Base-by-base conservation (phyloP, 345 rosid genomes). In the Erucastrum elatum region DNA sequence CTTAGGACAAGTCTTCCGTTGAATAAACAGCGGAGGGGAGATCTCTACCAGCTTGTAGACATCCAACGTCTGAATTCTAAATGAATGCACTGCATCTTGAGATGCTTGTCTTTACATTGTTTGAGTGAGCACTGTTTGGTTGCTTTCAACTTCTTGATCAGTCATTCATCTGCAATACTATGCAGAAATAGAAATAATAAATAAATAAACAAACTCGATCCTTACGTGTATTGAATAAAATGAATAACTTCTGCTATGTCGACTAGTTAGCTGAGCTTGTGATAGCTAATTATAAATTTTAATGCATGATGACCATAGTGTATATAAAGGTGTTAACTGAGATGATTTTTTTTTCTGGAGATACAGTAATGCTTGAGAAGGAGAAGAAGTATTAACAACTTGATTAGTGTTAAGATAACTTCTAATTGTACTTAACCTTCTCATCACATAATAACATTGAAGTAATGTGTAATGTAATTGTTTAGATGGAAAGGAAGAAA, bases 41-140 rank as follows among this genome's bases (percentile, higher is more conserved):
- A 91, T 86, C 90, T 93, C n/a, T 88, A 91, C 87, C 98, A 89
- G 86, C 83, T 91, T 80, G 92, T 93, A 34, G 96, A 93, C 75
- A 1, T 86, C 10, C 87, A 87, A 74, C 87, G 96, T 68, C 60
- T 84, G 63, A 68, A 84, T 15, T 69, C 85, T 7, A 16, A 77
- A 68, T 85, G 77, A 85, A 66, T 64, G 63, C 56, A 33, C 12
- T 69, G 55, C 25, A 64, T 60, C 58, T 56, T 60, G 55, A 67
- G 74, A 60, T 21, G 63, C 21, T 73, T 25, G 60, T 41, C 44
- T 29, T 63, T 44, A 63, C 2, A 44, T 16, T 53, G 44, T 72
- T 74, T 12, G 77, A 66, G 73, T 33, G 66, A 27, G 35, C 66
- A 27, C 21, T 17, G 30, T 58, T 17, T 58, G 41, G 68, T 66